These are phyloP conservation scores for Tarenaya hassleriana DNA, from an alignment of 345 rosid genomes.

Conservation along the genomic window DNA sequence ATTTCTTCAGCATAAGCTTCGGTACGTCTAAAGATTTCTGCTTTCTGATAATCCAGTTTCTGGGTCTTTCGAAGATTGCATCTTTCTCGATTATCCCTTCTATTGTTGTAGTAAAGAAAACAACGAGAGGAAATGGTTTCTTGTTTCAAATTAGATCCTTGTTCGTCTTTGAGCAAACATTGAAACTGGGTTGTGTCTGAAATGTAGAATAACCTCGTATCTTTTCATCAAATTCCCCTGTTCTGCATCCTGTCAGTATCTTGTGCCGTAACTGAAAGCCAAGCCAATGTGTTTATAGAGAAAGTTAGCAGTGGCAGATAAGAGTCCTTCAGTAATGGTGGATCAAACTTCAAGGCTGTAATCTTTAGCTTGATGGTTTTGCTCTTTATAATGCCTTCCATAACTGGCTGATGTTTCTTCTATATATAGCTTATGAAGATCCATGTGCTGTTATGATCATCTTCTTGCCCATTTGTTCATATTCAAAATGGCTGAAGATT, in stretches of 20 bases:
- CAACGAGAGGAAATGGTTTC: constrained; percentile 1
- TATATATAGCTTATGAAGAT: neutral
- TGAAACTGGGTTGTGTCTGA: constrained; percentile 63
- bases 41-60: neutral
- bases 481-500: too few species aligned
- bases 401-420: constrained; percentile 8
- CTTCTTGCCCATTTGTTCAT: too few species aligned
- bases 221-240: constrained; percentile 13
- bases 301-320: constrained; percentile 13
- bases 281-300: constrained; percentile 6
- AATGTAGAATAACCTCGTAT: constrained; percentile 38
- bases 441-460: too few species aligned
- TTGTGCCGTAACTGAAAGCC: constrained; percentile 16
- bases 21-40: too few species aligned
- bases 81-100: neutral
- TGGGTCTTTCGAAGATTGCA: neutral
- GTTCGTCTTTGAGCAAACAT: constrained; percentile 64
- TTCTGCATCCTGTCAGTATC: constrained; percentile 2
- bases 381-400: neutral
- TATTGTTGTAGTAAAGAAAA: neutral
- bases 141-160: constrained; percentile 50
- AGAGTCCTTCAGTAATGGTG: constrained; percentile 7
- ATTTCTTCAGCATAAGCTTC: neutral
- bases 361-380: constrained; percentile 6
- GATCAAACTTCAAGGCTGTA: neutral